Conservation (phyloP, 306 rosid genomes). For the Geum urbanum region DNA sequence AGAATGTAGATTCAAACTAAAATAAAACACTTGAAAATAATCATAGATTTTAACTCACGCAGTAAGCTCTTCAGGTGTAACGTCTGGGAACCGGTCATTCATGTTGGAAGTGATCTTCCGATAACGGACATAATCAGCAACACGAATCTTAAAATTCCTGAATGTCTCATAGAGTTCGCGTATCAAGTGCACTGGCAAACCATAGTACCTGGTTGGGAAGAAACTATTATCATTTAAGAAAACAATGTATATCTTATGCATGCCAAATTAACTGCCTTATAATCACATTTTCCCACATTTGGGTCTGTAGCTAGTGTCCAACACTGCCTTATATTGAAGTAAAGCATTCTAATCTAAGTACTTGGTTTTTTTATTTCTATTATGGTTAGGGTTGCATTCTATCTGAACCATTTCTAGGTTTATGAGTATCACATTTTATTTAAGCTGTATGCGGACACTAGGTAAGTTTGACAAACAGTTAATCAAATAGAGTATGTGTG, state of each 20-base stretch:
- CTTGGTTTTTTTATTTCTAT: no score
- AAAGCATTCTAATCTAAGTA: no score
- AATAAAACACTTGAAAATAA: neutral
- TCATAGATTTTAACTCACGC: conserved; percentile 55
- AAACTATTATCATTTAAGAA: conserved; percentile 22
- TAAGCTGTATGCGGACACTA: no score
- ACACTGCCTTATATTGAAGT: no score
- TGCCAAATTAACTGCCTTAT: neutral
- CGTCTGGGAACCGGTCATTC: conserved; percentile 97
- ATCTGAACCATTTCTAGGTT: neutral
- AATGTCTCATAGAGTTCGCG: conserved; percentile 98
- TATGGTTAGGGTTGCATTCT: neutral
- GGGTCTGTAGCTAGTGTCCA: neutral
- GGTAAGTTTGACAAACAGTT: no score
- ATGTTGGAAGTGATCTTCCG: conserved; percentile 97
- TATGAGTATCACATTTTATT: no score
- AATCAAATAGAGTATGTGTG: neutral
- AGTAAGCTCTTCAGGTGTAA: conserved; percentile 89
- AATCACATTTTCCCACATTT: neutral
- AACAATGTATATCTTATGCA: neutral
- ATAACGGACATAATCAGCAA: conserved; percentile 83
- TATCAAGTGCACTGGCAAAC: conserved; percentile 93
- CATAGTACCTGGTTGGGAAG: conserved; percentile 62
- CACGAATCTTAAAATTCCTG: conserved; percentile 86
- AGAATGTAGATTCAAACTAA: conserved; percentile 6